phyloP scores from a whole-genome alignment of 2,329 filamentous ascomycete genomes.

The Elsinoe perseae region DNA sequence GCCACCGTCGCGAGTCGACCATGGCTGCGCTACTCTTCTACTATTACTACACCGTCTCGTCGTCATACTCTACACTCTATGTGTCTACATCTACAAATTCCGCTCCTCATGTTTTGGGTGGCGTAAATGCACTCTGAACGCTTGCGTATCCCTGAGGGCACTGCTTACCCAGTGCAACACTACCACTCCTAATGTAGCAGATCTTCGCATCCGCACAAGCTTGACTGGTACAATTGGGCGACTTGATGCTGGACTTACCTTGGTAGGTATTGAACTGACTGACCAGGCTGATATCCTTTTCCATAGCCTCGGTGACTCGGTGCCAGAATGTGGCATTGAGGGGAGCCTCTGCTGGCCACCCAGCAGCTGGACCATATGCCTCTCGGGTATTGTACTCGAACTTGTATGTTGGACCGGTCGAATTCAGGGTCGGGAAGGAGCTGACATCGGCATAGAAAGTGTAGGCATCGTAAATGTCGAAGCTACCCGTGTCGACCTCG shows the following conservation, averaged over 20 bases:
- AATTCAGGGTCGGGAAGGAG: slow-evolving; percentile 34
- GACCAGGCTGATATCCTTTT: slow-evolving; percentile 43
- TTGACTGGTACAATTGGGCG: slow-evolving; percentile 45
- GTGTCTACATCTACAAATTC: not conserved
- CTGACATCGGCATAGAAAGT: slow-evolving; percentile 49
- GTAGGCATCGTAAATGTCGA: slow-evolving; percentile 48
- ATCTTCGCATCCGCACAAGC: slow-evolving; percentile 49
- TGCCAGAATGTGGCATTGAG: slow-evolving; percentile 56
- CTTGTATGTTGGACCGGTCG: slow-evolving; percentile 40
- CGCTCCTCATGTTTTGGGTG: not conserved
- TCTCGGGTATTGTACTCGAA: slow-evolving; percentile 48
- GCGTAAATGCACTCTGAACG: slow-evolving; percentile 34
- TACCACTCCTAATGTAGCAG: slow-evolving; percentile 53
- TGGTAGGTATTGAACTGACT: slow-evolving; percentile 44
- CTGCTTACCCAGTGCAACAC: slow-evolving; percentile 42
- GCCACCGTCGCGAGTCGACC: too few species aligned
- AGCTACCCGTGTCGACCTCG: slow-evolving; percentile 47
- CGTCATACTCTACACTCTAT: not conserved
- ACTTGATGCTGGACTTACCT: slow-evolving; percentile 45
- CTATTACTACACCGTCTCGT: not conserved
- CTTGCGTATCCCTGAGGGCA: slow-evolving; percentile 46
- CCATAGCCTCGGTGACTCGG: slow-evolving; percentile 50
- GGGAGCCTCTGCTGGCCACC: slow-evolving; percentile 43
- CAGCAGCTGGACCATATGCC: slow-evolving; percentile 38
- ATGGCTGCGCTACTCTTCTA: not conserved